These are phyloP conservation scores for Nemania serpens DNA, from an alignment of 2,329 filamentous ascomycete genomes.

Conservation along the genomic window DNA sequence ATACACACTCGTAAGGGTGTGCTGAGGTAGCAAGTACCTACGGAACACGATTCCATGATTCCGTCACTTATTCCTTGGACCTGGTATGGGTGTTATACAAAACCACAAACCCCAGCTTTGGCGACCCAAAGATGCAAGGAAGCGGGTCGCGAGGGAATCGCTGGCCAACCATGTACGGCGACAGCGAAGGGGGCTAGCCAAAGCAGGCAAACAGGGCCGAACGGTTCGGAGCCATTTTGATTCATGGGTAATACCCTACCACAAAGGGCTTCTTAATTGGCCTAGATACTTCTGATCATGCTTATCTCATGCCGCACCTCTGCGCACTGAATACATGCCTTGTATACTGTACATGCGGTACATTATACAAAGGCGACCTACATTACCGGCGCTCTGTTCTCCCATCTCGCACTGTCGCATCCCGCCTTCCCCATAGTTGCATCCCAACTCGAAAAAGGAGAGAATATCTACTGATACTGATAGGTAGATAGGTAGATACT, in stretches of 20 bases:
- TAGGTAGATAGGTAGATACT: too few relatives aligned
- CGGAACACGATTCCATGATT: conserved; percentile 19
- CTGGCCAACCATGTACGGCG: conserved; percentile 7
- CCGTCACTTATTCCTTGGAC: conserved; percentile 1
- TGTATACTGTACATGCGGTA: background rate
- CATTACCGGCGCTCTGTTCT: conserved; percentile 17
- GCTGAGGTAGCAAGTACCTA: too few relatives aligned
- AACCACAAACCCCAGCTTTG: conserved; percentile 1
- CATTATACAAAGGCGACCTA: conserved; percentile 11
- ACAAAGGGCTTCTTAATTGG: conserved; percentile 15
- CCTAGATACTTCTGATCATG: conserved; percentile 19
- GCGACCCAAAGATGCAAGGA: conserved; percentile 10
- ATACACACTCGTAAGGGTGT: too few relatives aligned
- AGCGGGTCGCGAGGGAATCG: conserved; percentile 1
- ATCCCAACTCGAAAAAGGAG: too few relatives aligned
- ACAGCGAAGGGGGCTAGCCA: background rate
- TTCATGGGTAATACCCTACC: conserved; percentile 10
- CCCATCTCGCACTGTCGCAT: conserved; percentile 23
- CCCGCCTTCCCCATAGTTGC: conserved; percentile 7
- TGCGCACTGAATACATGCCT: background rate
- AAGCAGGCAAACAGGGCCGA: conserved; percentile 24
- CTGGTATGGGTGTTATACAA: background rate
- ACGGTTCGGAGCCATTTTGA: conserved; percentile 18
- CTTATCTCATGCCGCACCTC: conserved; percentile 14
- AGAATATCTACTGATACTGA: too few relatives aligned